Conservation (phyloP, 2,329 filamentous ascomycete species). For the Botrytis tulipae region DNA sequence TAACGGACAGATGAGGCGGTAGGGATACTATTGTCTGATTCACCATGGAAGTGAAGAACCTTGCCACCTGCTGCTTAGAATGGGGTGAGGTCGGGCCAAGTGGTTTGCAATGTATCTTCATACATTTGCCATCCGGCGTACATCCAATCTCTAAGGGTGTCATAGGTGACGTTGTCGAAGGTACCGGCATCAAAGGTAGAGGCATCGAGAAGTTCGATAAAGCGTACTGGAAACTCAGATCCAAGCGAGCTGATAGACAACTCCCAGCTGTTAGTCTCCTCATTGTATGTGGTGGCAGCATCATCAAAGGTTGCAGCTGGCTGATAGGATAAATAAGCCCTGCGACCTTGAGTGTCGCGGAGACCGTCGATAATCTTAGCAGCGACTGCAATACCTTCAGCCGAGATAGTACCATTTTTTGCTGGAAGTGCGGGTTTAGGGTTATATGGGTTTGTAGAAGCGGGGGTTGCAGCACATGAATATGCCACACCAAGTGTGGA, state of each 20-base stretch:
- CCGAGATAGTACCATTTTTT: slow-evolving; percentile 30
- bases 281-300: slow-evolving; percentile 6
- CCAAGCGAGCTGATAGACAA: slow-evolving; percentile 39
- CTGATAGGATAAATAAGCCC: slow-evolving; percentile 42
- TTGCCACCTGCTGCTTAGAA: slow-evolving; percentile 53
- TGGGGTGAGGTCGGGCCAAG: slow-evolving; percentile 49
- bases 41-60: slow-evolving; percentile 57
- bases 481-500: slow-evolving; percentile 47
- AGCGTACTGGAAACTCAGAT: slow-evolving; percentile 43
- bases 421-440: slow-evolving; percentile 23
- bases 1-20: slow-evolving; percentile 55
- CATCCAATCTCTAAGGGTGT: slow-evolving; percentile 57
- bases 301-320: slow-evolving; percentile 27
- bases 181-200: slow-evolving; percentile 42
- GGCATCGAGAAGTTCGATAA: slow-evolving; percentile 43
- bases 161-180: slow-evolving; percentile 52
- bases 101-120: slow-evolving; percentile 52
- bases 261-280: slow-evolving; percentile 33
- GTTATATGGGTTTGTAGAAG: not conserved
- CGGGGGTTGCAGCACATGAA: slow-evolving; percentile 41
- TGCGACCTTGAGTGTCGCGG: slow-evolving; percentile 39
- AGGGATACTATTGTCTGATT: slow-evolving; percentile 53
- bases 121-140: slow-evolving; percentile 48
- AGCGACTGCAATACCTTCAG: slow-evolving; percentile 39
- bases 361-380: slow-evolving; percentile 40